Base-by-base conservation (phyloP, 306 rosid genomes). In the Malus orientalis region DNA sequence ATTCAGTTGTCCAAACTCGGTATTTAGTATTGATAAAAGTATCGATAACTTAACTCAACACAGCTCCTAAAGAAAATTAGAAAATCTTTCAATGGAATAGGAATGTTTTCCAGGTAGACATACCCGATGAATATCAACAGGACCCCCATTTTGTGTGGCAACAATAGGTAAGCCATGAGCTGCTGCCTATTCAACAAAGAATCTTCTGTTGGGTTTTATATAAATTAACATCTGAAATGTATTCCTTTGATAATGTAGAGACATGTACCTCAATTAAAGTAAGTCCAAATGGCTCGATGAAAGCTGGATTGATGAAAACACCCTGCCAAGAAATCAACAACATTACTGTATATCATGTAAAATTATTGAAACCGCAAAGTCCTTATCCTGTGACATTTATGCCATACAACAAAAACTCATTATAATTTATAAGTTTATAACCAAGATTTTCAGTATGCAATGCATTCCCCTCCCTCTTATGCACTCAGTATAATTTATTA, bases 301-400 rank as follows among this genome's bases (percentile, higher is more conserved):
- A 85, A 36, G 91, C 91, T 15, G 91, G 91, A 83, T 88, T 88
- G 70, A 88, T 85, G 71, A 88, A 88, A 67, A 88, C 91, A 73
- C 91, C 91, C 91, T 87, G 62, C 83, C 60, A 69, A 73, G 69
- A 47, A 44, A 13, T 13, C 54, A 71, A 59, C 45, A 15, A 4
- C 64, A 25, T 19, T 20, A n/a, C 67, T 8, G 20, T 49, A 42
- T 73, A 27, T 19, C 58, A 19, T 10, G 42, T 71, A 33, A 16
- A 29, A 51, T 14, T 38, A 40, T 22, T 68, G 72, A 33, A 71
- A 71, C 12, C 32, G 66, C 33, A 59, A 74, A 42, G 67, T 57
- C 44, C n/a, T 32, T 67, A 51, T 15, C 66, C 42, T 32, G 29
- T 9, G 53, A n/a, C 54, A 23, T 53, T 14, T 27, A 15, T 30